Base-by-base conservation (phyloP, 768 basidiomycete species). In the Boletus speciosus region DNA sequence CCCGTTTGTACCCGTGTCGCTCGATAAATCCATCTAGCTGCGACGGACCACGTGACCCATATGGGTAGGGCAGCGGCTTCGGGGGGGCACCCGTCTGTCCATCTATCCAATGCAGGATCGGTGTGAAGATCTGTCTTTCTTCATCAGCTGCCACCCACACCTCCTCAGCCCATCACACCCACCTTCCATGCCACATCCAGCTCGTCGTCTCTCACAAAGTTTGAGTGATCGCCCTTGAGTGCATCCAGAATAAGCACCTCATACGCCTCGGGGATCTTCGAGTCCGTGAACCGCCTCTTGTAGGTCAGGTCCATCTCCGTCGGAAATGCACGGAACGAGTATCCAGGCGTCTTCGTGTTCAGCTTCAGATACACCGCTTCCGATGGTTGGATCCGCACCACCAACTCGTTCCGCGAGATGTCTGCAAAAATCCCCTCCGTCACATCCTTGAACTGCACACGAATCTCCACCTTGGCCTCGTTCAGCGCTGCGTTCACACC, bases 241-340 rank as follows among this genome's bases (percentile, higher is more conserved):
- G 93, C 92, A 66, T 99, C 96, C 54, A 98, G 79, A 66, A 99
- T 95, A 55, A 99, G 84, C 10, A 88, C 87, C 74, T 98, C 92
- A 70, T 97, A 96, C 32, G 94, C 96, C 76, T 97, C 96, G 31
- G 97, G 97, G 58, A 99, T 98, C 72, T 88, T 86, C 46, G 84
- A 72, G 56, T 97, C 94, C 38, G 83, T 74, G 78, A 98, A 99
- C 42, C 97, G 85, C 52, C 88, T 81, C 82, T 96, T 95, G 81
- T 98, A 99, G 19, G 96, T 97, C 61, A 98, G 74, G 76, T 99
- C 96, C 90, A 99, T 95, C 75, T 99, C 97, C 40, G 89, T 91
- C 31, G 94, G 93, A 58, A 98, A 82, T 42, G 92, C 91, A 40
- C 91, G 84, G 52, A 93, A 96, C 65, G 86, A 76, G 56, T 98